Evolutionary conservation across 1,139 yeast genomes (phyloP).

Genomic region (Hyphopichia khmerensis): DNA sequence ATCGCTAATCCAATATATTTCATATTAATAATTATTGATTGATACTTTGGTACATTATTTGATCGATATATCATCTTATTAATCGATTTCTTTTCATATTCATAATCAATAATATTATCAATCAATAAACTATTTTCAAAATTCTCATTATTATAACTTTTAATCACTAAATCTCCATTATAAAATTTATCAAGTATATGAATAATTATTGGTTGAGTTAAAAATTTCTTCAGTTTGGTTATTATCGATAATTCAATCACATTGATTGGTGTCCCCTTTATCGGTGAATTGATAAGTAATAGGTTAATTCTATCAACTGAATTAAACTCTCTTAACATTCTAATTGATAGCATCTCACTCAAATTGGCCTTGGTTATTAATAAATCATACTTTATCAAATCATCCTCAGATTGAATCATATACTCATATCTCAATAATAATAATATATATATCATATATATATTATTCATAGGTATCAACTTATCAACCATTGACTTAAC

Average conservation of each 20-base stretch:
- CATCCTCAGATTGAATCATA: constrained; percentile 47
- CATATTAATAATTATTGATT: constrained; percentile 40
- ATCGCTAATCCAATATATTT: constrained; percentile 32
- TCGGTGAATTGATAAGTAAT: constrained; percentile 45
- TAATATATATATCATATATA: constrained; percentile 31
- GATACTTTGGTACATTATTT: constrained; percentile 43
- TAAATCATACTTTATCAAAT: constrained; percentile 50
- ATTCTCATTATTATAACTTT: constrained; percentile 9
- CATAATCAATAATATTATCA: constrained; percentile 32
- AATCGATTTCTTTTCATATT: constrained; percentile 30
- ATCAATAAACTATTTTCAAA: constrained; percentile 1
- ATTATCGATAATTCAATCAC: constrained; percentile 56
- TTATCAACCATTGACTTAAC: constrained; percentile 48
- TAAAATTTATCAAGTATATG: constrained; percentile 53
- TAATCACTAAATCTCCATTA: constrained; percentile 46
- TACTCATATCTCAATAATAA: constrained; percentile 43
- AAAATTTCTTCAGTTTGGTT: constrained; percentile 53
- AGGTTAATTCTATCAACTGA: constrained; percentile 44
- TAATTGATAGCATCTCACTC: constrained; percentile 55
- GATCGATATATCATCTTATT: constrained; percentile 30
- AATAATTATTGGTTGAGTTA: constrained; percentile 56
- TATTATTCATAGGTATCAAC: background rate
- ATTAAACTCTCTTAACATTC: constrained; percentile 51
- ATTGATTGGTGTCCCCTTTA: constrained; percentile 22
- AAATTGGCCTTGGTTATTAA: constrained; percentile 51